Percentiles rank a stretch among this genome's conserved stretches.
These are phyloP conservation scores for Populus trichocarpa DNA, from an alignment of 441 rosid genomes.

Conservation along the genomic window DNA sequence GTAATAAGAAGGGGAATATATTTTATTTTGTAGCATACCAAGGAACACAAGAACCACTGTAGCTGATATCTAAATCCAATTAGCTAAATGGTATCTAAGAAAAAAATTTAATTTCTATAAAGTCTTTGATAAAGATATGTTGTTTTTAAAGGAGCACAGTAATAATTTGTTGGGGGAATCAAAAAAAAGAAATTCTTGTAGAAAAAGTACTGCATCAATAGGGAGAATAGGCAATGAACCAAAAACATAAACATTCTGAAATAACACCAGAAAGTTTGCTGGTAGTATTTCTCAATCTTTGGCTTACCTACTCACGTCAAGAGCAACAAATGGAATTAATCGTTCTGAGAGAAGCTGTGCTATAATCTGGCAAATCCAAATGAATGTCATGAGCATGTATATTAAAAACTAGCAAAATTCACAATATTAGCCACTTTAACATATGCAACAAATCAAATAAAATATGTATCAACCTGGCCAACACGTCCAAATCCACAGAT, in stretches of 20 bases:
- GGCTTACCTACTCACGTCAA: conserved; percentile 87
- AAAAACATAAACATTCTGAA: neutral
- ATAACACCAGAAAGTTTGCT: conserved; percentile 1
- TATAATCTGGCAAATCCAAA: conserved; percentile 58
- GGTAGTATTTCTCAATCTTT: neutral
- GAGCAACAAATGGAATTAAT: conserved; percentile 95
- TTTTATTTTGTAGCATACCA: neutral
- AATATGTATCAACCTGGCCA: conserved; percentile 68
- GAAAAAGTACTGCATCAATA: neutral
- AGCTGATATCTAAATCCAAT: neutral
- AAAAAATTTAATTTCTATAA: neutral
- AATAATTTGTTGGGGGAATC: neutral
- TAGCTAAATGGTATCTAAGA: neutral
- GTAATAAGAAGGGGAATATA: neutral
- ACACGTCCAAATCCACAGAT: conserved; percentile 98
- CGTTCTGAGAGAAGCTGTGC: conserved; percentile 99
- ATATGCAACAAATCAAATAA: conserved; percentile 3
- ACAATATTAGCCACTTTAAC: neutral
- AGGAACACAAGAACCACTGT: neutral
- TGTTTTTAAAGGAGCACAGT: neutral
- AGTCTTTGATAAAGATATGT: conserved; percentile 1
- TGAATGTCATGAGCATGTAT: conserved; percentile 14
- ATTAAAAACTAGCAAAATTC: conserved; percentile 3
- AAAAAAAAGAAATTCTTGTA: neutral
- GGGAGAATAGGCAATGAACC: neutral